Percentiles rank a stretch among this genome's conserved stretches.
Conservation (phyloP, 495 filamentous ascomycete genomes). For the Pyrenopolyporus hunteri region DNA sequence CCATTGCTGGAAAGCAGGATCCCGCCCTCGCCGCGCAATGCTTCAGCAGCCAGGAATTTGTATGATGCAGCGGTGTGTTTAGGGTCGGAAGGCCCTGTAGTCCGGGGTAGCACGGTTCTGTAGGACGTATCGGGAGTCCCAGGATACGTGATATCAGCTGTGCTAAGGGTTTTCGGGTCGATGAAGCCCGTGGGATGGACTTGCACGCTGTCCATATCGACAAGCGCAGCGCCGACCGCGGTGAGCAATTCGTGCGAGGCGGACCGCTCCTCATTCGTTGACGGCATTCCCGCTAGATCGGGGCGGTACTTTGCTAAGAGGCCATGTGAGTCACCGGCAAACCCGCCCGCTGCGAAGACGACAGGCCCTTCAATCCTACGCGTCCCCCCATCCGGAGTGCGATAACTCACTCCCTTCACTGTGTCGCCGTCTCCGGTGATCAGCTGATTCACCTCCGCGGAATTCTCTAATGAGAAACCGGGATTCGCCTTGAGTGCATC, state of each 20-base stretch:
- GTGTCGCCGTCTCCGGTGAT: slow-evolving; percentile 35
- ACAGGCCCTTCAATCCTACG: slow-evolving; percentile 56
- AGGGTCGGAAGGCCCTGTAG: slow-evolving; percentile 59
- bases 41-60: slow-evolving; percentile 67
- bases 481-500: slow-evolving; percentile 48
- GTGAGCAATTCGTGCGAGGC: slow-evolving; percentile 57
- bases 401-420: slow-evolving; percentile 49
- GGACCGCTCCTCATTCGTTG: slow-evolving; percentile 62
- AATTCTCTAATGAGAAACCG: slow-evolving; percentile 53
- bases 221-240: slow-evolving; percentile 53
- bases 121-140: not conserved
- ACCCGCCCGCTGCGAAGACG: slow-evolving; percentile 63
- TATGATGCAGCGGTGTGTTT: slow-evolving; percentile 45
- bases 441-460: slow-evolving; percentile 53
- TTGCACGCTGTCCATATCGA: slow-evolving; percentile 66
- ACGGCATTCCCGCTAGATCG: slow-evolving; percentile 61
- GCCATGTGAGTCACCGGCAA: slow-evolving; percentile 62
- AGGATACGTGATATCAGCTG: not conserved
- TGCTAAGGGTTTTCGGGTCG: slow-evolving; percentile 58
- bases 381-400: slow-evolving; percentile 15
- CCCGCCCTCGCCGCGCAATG: slow-evolving; percentile 64
- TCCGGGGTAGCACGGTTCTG: no score
- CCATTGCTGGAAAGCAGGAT: slow-evolving; percentile 54
- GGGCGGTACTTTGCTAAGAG: slow-evolving; percentile 60
- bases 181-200: slow-evolving; percentile 75